Evolutionary conservation across 2,329 filamentous ascomycete genomes (phyloP), one percentile per base, ranked within the genome.

Genomic region (Colletotrichum navitas): DNA sequence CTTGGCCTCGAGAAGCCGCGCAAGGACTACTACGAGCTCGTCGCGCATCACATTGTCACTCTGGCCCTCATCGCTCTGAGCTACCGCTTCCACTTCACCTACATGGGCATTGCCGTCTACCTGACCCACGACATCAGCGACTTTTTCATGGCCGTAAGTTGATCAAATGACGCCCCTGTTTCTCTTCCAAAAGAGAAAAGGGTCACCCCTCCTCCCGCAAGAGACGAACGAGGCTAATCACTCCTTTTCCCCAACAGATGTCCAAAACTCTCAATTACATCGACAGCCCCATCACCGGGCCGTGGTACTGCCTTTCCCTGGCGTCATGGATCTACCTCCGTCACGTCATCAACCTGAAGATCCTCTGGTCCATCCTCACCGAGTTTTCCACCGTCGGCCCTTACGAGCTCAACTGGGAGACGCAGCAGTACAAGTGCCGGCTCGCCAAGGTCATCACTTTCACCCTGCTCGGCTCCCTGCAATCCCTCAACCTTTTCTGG

Each of bases 11-110:
- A 94, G 82, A 92, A 92, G 81, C 90, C 90, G 21, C 82, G 92
- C 39, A 93, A 93, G 80, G 92, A 94, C 77, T 94, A 92, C 79
- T 91, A 89, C 77, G 92, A 94, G 82, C 83, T 94, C 63, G 91
- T 94, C 12, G 85, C 87, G 39, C 92, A 94, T 78, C 92, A 94
- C 77, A 86, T 93, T 74, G 89, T 94, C 75, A 93, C 92, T 0
- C 79, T 94, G 52, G 82, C 87, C 4, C 83, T 94, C 73, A 93
- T 94, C 71, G 88, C 83, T 61, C 78, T 91, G 74, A 93, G 90
- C 79, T 94, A 93, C 79, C 85, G 90, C 34, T 94, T 93, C 81
- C 92, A 94, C 79, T 94, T 94, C 79, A 92, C 91, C 0, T 91
- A 93, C 79, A 92, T 94, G 81, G 92, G 92, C 8, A 81, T 94